A percentile compares a stretch with the other conserved stretches of the same genome.
Conservation (phyloP, 148 eudicot genomes). For the Fallopia convolvulus region DNA sequence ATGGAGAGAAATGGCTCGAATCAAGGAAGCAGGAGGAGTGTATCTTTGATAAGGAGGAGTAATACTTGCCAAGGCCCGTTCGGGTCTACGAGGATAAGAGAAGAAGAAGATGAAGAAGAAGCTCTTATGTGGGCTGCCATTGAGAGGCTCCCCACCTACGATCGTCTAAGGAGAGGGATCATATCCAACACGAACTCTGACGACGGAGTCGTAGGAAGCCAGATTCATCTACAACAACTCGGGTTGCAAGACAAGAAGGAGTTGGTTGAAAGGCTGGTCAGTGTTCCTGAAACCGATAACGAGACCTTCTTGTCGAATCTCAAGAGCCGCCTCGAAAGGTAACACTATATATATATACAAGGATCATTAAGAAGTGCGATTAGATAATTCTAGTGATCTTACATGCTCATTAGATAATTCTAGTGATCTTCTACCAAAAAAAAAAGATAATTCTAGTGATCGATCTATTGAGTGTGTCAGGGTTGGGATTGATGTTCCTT, state of each 20-base stretch:
- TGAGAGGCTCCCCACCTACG: slow-evolving; percentile 47
- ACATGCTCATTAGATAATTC: not conserved
- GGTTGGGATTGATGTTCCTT: slow-evolving; percentile 58
- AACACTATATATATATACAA: too few relatives aligned
- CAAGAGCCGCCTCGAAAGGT: slow-evolving; percentile 8
- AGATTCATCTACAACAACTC: not conserved
- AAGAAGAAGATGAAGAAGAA: slow-evolving; percentile 38
- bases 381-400: too few relatives aligned
- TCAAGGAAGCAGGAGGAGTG: slow-evolving; percentile 7
- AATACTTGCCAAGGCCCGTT: slow-evolving; percentile 26
- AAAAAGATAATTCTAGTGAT: not conserved
- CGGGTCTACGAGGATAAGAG: slow-evolving; percentile 18
- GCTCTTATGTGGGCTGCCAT: slow-evolving; percentile 57
- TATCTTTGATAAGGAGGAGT: slow-evolving; percentile 31
- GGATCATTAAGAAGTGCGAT: too few relatives aligned
- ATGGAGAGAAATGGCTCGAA: not conserved
- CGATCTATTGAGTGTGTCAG: slow-evolving; percentile 16
- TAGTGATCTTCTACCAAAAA: too few relatives aligned
- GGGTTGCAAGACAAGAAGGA: not conserved
- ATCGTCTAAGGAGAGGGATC: slow-evolving; percentile 48
- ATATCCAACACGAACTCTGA: slow-evolving; percentile 19
- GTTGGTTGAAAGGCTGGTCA: not conserved
- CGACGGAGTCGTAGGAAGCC: slow-evolving; percentile 18
- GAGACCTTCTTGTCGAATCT: slow-evolving; percentile 6
- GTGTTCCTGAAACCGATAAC: slow-evolving; percentile 18